Percentiles rank a stretch among this genome's conserved stretches.
Evolutionary conservation across 2,329 filamentous ascomycete genomes (phyloP).

Genomic region (Colletotrichum sp.): DNA sequence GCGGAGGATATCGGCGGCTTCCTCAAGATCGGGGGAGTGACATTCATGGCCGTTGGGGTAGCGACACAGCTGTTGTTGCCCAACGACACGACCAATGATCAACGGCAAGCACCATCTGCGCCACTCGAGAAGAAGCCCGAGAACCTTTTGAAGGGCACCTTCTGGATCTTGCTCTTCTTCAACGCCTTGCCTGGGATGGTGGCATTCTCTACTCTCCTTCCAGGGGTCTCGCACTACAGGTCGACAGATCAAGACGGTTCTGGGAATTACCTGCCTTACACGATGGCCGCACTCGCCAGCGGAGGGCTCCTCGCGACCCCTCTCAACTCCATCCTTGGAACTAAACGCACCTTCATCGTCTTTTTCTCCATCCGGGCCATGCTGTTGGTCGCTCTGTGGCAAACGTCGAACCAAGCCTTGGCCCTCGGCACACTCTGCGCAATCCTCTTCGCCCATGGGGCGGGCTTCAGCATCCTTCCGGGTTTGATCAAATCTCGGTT

Average conservation of each 20-base stretch:
- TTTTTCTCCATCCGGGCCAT: neutral
- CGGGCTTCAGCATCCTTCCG: neutral
- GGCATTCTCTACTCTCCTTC: neutral
- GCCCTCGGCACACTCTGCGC: neutral
- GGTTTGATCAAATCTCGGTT: neutral
- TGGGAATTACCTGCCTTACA: neutral
- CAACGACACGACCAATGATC: neutral
- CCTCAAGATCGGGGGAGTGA: neutral
- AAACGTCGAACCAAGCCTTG: neutral
- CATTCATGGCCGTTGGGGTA: neutral
- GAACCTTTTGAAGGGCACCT: neutral
- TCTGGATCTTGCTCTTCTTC: neutral
- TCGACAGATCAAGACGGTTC: neutral
- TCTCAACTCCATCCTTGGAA: neutral
- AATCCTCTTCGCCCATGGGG: neutral
- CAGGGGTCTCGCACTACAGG: neutral
- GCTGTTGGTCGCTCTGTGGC: neutral
- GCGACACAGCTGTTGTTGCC: neutral
- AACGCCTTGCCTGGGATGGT: neutral
- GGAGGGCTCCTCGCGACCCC: neutral
- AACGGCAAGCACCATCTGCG: neutral
- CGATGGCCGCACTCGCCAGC: neutral
- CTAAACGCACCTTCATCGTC: neutral
- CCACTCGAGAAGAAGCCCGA: neutral
- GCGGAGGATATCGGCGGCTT: neutral